phyloP scores from a whole-genome alignment of 306 rosid genomes.

The Inga laurina region DNA sequence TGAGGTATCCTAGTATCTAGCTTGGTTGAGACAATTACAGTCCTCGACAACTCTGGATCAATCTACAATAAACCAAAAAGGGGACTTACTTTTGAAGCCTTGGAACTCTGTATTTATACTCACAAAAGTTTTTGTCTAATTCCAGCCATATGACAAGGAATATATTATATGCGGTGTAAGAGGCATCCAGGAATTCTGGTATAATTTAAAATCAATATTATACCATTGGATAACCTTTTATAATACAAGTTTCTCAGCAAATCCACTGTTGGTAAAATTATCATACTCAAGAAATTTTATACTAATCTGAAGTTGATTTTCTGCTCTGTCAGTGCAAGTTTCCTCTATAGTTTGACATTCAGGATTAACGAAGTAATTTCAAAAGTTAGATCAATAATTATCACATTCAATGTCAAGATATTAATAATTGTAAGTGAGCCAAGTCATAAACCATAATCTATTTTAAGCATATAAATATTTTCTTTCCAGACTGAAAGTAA shows the following conservation, averaged over 20 bases:
- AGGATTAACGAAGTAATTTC: neutral
- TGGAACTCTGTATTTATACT: conserved; percentile 1
- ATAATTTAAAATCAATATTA: neutral
- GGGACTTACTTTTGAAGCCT: conserved; percentile 3
- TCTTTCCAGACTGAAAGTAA: neutral
- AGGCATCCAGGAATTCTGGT: neutral
- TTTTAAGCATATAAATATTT: neutral
- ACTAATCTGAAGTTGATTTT: neutral
- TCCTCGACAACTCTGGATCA: conserved; percentile 93
- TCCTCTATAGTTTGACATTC: neutral
- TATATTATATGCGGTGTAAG: neutral
- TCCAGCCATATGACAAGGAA: neutral
- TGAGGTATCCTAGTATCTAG: conserved; percentile 97
- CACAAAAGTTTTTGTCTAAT: neutral
- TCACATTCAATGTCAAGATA: neutral
- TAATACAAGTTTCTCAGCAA: neutral
- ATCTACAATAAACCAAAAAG: conserved; percentile 41
- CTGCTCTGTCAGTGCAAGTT: neutral
- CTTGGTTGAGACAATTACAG: conserved; percentile 90
- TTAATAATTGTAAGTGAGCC: neutral
- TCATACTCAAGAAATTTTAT: neutral
- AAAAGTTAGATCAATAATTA: neutral
- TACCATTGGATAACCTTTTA: neutral
- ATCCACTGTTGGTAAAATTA: neutral
- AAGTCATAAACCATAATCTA: neutral